A percentile compares a stretch with the other conserved stretches of the same genome.
These are phyloP conservation scores for Misopates orontium DNA, from an alignment of 257 asterid genomes.

Conservation along the genomic window DNA sequence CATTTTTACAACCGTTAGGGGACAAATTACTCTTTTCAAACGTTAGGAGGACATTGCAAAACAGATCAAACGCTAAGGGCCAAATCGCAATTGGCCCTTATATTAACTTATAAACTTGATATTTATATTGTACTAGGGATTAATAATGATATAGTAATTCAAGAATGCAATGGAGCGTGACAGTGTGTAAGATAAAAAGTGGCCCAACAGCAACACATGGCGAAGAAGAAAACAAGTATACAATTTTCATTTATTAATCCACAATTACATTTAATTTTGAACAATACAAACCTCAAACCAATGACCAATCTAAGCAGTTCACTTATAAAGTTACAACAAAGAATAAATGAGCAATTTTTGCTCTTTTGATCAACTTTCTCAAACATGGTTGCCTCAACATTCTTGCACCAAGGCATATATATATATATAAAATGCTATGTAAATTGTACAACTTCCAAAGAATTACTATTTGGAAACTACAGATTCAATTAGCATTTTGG, in stretches of 20 bases:
- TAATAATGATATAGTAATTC: not conserved
- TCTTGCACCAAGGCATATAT: constrained; percentile 13
- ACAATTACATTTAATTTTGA: constrained; percentile 22
- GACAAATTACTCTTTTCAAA: too few relatives aligned
- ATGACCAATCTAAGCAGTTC: not conserved
- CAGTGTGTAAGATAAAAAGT: too few relatives aligned
- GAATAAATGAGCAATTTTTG: not conserved
- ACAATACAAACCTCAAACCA: constrained; percentile 16
- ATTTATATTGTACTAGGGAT: not conserved
- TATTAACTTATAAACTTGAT: too few relatives aligned
- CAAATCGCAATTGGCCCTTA: too few relatives aligned
- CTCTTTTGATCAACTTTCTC: constrained; percentile 10
- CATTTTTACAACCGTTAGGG: too few relatives aligned
- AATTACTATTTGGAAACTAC: not conserved
- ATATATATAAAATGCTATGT: not conserved
- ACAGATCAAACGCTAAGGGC: too few relatives aligned
- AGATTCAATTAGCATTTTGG: constrained; percentile 37
- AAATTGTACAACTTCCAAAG: not conserved
- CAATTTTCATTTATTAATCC: not conserved
- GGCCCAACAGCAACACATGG: too few relatives aligned
- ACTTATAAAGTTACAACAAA: too few relatives aligned
- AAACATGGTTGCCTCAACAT: not conserved
- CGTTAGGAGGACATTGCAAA: too few relatives aligned
- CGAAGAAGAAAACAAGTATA: not conserved
- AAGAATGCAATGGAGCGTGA: too few relatives aligned